These are phyloP conservation scores for Ogataea sp. DNA, from an alignment of 805 yeast genomes.

Conservation along the genomic window DNA sequence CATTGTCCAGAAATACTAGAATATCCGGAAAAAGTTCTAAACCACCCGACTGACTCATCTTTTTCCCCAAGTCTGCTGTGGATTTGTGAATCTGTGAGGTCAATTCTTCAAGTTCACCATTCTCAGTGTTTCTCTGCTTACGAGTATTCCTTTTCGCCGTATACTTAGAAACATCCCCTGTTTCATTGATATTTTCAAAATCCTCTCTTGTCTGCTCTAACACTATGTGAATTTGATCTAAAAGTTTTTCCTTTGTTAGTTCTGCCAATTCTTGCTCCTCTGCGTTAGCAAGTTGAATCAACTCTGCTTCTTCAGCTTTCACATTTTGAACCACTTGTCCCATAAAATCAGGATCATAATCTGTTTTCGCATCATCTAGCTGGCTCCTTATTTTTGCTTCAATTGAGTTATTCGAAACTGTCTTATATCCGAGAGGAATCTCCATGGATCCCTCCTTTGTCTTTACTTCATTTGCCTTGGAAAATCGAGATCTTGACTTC, in stretches of 20 bases:
- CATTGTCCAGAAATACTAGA: slow-evolving; percentile 12
- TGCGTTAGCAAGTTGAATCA: not conserved
- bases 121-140: not conserved
- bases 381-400: slow-evolving; percentile 15
- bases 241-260: not conserved
- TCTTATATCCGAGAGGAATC: not conserved
- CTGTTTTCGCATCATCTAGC: slow-evolving; percentile 19
- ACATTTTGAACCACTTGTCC: slow-evolving; percentile 18
- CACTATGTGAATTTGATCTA: not conserved
- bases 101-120: not conserved
- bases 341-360: slow-evolving; percentile 21
- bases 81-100: not conserved
- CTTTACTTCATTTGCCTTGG: not conserved
- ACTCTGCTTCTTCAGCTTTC: slow-evolving; percentile 8
- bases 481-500: not conserved
- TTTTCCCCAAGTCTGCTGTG: not conserved
- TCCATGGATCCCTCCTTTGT: not conserved
- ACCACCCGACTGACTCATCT: slow-evolving; percentile 6
- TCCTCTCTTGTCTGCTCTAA: not conserved
- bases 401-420: slow-evolving; percentile 12
- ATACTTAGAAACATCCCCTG: too few relatives aligned
- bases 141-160: not conserved
- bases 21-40: slow-evolving; percentile 17
- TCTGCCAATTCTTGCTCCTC: not conserved
- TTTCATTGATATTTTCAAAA: not conserved